phyloP scores from a whole-genome alignment of 768 basidiomycete genomes.

The Leccinum boreale region DNA sequence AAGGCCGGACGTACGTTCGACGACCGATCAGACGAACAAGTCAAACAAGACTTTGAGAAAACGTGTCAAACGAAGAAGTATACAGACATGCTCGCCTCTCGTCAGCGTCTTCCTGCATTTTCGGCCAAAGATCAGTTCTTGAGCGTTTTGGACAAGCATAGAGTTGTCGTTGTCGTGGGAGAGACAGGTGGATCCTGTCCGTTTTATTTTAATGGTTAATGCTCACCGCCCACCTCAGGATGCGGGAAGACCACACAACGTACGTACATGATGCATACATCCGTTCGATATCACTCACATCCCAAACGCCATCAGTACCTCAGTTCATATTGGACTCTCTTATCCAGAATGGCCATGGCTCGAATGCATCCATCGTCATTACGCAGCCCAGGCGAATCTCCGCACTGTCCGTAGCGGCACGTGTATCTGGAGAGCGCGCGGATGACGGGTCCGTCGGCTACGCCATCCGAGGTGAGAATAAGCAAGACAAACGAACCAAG shows the following conservation, averaged over 20 bases:
- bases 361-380: constrained; percentile 69
- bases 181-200: constrained; percentile 63
- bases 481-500: constrained; percentile 61
- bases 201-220: background rate
- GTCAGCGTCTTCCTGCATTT: constrained; percentile 77
- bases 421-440: constrained; percentile 78
- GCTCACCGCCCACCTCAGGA: constrained; percentile 38
- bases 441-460: constrained; percentile 84
- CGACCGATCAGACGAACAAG: constrained; percentile 42
- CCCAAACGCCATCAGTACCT: constrained; percentile 50
- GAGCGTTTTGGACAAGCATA: constrained; percentile 47
- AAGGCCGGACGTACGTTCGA: constrained; percentile 29
- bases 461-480: constrained; percentile 84
- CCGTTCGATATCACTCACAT: background rate
- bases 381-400: constrained; percentile 90
- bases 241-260: constrained; percentile 91
- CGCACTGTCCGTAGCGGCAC: constrained; percentile 82
- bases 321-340: constrained; percentile 87
- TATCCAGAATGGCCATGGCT: constrained; percentile 58
- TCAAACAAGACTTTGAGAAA: constrained; percentile 51
- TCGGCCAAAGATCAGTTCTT: constrained; percentile 62
- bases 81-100: constrained; percentile 47
- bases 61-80: constrained; percentile 49
- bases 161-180: constrained; percentile 83
- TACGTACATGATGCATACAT: constrained; percentile 29